Evolutionary conservation across 345 rosid species (phyloP), one percentile per base, ranked within the genome.

Genomic region (Hibiscus trionum): DNA sequence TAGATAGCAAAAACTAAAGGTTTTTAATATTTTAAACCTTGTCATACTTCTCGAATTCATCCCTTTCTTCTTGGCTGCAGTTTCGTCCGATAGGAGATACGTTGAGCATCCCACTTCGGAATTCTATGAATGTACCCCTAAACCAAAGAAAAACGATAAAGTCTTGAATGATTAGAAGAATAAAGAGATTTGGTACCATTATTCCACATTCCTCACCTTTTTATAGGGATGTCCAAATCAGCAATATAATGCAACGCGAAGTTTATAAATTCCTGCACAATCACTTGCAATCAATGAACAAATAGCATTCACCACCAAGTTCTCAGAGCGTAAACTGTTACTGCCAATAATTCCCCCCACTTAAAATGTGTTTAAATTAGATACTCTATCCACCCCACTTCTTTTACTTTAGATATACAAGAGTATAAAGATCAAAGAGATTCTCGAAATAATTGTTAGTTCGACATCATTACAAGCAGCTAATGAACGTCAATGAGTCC

Each of bases 51-150:
- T 89, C 98, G 59, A 90, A 95, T 70, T 95, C 98, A 4, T 89
- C 99, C 79, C 98, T 90, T 87, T 95, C 99, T 85, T 95, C 97
- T 80, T 90, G 99, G 88, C 96, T 95, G 86, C 99, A 95, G 84
- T 95, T 95, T 58, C 93, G 88, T 56, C 99, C 98, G 77, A 92
- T 95, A 15, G 99, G 99, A 69, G 97, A 95, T 72, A 95, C 93
- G 77, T 95, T 95, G 76, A 95, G 75, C 99, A 95, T 95, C 44
- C 98, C 98, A 82, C 86, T 95, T 52, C 98, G 87, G 84, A 95
- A 95, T 77, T 95, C 99, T 58, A 95, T 89, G 73, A 95, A 95
- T 66, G 99, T 95, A 73, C 99, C 99, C 86, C 99, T 95, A 44
- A 42, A 72, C 7, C 33, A 4, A 58, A 61, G 72, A 72, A 56